These are phyloP conservation scores for Magnusiomyces fungicola DNA, from an alignment of 1,139 yeast species.

Conservation along the genomic window DNA sequence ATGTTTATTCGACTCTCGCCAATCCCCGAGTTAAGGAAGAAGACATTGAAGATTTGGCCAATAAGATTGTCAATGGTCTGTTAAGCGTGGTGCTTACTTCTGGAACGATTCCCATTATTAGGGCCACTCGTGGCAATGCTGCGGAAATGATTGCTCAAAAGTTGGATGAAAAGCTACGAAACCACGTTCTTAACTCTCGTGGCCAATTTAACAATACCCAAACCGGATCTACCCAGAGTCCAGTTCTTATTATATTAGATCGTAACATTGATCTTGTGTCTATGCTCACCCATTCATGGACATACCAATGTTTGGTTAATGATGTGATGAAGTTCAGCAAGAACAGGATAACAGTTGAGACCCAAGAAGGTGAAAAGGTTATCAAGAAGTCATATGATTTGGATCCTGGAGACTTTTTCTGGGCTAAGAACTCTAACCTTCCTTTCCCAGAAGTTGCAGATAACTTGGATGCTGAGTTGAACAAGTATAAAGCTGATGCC, in stretches of 20 bases:
- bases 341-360: conserved; percentile 59
- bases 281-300: conserved; percentile 97
- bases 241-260: conserved; percentile 76
- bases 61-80: conserved; percentile 66
- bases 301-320: conserved; percentile 91
- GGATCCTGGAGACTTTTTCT: conserved; percentile 88
- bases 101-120: conserved; percentile 76
- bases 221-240: conserved; percentile 39
- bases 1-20: conserved; percentile 62
- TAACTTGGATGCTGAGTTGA: conserved; percentile 78
- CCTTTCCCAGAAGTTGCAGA: conserved; percentile 99
- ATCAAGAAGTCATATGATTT: conserved; percentile 63
- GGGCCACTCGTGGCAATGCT: conserved; percentile 90
- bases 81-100: conserved; percentile 73
- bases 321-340: conserved; percentile 80
- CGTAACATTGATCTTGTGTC: conserved; percentile 85
- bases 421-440: conserved; percentile 73
- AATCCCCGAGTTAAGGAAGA: conserved; percentile 68
- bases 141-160: conserved; percentile 90
- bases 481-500: conserved; percentile 78
- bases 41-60: conserved; percentile 61
- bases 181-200: conserved; percentile 69
- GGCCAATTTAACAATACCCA: conserved; percentile 22
- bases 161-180: conserved; percentile 74
- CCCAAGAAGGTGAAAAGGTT: conserved; percentile 34